Evolutionary conservation across 2,329 filamentous ascomycete genomes (phyloP).

Genomic region (Aureobasidium sp.): DNA sequence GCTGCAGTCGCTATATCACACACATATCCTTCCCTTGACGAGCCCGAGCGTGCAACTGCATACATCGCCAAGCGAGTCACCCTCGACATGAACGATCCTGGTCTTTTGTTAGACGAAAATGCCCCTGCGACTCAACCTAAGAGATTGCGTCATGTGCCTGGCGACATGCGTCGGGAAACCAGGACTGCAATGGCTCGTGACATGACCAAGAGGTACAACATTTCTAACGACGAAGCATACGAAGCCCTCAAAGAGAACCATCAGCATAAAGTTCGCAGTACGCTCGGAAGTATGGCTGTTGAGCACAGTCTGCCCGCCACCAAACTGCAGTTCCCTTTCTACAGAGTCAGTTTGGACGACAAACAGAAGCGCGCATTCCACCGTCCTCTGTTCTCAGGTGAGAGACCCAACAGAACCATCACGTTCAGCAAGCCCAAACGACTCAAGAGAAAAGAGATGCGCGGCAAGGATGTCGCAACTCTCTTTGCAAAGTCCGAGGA

Average conservation of each 20-base stretch:
- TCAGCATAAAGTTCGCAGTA: constrained; percentile 89
- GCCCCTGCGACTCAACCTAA: constrained; percentile 56
- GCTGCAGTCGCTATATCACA: constrained; percentile 44
- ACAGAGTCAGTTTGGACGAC: constrained; percentile 70
- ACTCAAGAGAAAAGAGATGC: constrained; percentile 74
- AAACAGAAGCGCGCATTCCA: constrained; percentile 75
- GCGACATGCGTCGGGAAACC: constrained; percentile 57
- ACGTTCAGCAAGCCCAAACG: constrained; percentile 63
- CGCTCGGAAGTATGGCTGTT: constrained; percentile 81
- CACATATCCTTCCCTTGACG: constrained; percentile 66
- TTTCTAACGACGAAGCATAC: constrained; percentile 93
- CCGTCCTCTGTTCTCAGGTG: constrained; percentile 60
- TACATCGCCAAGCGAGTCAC: constrained; percentile 69
- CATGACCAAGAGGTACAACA: constrained; percentile 78
- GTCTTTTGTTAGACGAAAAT: constrained; percentile 72
- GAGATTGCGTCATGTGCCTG: constrained; percentile 36
- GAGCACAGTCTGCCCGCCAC: constrained; percentile 90
- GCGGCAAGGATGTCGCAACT: constrained; percentile 67
- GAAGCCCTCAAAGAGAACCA: constrained; percentile 94
- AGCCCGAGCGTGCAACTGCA: constrained; percentile 66
- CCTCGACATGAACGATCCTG: constrained; percentile 80
- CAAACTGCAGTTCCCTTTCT: constrained; percentile 91
- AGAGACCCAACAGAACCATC: constrained; percentile 52
- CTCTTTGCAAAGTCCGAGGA: constrained; percentile 75
- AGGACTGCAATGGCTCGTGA: constrained; percentile 63